Percentiles rank a stretch among this genome's conserved stretches.
phyloP scores from a whole-genome alignment of 805 yeast genomes.

The Wickerhamomyces strasburgensis region DNA sequence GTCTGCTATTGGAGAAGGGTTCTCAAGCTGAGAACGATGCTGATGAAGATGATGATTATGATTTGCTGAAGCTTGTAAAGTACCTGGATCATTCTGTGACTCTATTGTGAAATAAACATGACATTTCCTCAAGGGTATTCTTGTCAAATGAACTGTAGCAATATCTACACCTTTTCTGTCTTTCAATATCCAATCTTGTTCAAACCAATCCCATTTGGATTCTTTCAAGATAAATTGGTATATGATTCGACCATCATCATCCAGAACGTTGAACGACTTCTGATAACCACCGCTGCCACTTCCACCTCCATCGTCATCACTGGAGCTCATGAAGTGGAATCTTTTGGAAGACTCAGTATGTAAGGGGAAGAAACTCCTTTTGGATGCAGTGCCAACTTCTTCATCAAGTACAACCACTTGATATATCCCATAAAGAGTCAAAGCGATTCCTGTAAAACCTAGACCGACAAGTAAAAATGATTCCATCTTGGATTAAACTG shows the following conservation, averaged over 20 bases:
- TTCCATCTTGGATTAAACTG: no score
- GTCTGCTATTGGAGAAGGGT: no score
- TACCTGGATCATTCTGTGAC: background rate
- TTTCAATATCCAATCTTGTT: constrained; percentile 1
- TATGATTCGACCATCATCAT: background rate
- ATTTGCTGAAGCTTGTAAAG: no score
- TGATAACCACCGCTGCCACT: no score
- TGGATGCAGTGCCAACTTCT: background rate
- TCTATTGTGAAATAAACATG: background rate
- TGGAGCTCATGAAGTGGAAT: background rate
- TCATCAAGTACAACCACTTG: background rate
- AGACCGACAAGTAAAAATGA: no score
- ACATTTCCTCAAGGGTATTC: background rate
- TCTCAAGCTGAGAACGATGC: no score
- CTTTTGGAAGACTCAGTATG: background rate
- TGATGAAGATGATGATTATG: no score
- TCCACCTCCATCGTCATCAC: background rate
- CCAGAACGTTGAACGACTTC: background rate
- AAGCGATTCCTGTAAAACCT: background rate
- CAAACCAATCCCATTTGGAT: background rate
- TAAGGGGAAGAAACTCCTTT: background rate
- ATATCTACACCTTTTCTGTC: background rate
- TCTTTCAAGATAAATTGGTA: background rate
- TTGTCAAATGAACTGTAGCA: background rate
- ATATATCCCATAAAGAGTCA: background rate